Base-by-base conservation (phyloP, 2,329 filamentous ascomycete species). In the Ilyonectria robusta region DNA sequence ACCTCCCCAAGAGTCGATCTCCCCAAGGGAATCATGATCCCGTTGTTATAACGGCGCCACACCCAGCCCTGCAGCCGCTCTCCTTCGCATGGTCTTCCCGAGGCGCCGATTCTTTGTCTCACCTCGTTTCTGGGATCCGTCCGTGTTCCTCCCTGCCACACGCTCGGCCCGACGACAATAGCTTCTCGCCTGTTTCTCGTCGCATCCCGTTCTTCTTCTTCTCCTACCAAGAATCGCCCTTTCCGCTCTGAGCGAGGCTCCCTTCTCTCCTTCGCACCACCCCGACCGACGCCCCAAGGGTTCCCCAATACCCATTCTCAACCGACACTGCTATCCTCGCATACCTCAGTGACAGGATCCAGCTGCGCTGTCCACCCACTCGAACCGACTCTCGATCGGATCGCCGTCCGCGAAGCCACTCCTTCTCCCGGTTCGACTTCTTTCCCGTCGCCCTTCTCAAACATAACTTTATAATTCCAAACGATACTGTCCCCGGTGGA, bases 91-190 rank as follows among this genome's bases (percentile, higher is more conserved):
- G 62, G 55, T 70, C 74, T 64, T 73, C 59, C 65, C 65, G 72
- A 77, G 75, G 63, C 74, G 72, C 70, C 74, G 70, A 72, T 73
- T 76, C 70, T 75, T 77, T 78, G 76, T 78, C 77, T 78, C 76
- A 78, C 71, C 67, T 73, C 70, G 62, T 62, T 66, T 68, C 67
- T 72, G 69, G 72, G 67, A 67, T 69, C 69, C 67, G 70, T 70
- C 66, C 73, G 75, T 71, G 58, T 68, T 72, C 66, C 71, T 73
- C 74, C 72, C 72, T 76, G 67, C 70, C 66, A 70, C 66, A 62
- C 62, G 59, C 70, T 71, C 71, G 72, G 68, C 66, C 65, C 73
- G 74, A 76, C 74, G 64, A 72, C 67, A 68, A 58, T 65, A 63
- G 35, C 53, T 62, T 67, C 60, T 71, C 61, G 68, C 67, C 69